Evolutionary conservation across 1,284 basidiomycete genomes (phyloP), one percentile per base, ranked within the genome.

Genomic region (Sphaerobolus stellatus): DNA sequence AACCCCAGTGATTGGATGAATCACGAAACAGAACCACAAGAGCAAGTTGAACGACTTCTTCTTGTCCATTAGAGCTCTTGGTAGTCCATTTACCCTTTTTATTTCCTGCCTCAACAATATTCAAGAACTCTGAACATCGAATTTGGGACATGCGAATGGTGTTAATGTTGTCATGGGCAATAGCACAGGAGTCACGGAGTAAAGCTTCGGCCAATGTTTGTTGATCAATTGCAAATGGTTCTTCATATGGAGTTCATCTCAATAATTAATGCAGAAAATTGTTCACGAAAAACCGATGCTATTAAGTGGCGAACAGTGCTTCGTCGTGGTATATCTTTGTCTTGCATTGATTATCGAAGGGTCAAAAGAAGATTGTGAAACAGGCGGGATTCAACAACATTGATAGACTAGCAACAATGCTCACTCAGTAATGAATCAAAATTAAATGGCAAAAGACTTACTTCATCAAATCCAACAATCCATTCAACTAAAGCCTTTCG

Each of bases 401-500:
- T 43, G n/a, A 43, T 43, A 7, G 40, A 43, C 40, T 43, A 43
- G 18, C 6, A 43, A 18, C 18, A 18, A 43, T 43, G 7, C 6
- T 43, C 7, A 43, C 25, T 43, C n/a, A n/a, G 7, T 43, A 11
- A 18, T 11, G 18, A 36, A 36, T 36, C 11, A 36, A 43, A 43
- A 18, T 43, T 43, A 18, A 6, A n/a, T n/a, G n/a, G n/a, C n/a
- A n/a, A n/a, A 18, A 18, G 13, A 43, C 40, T 20, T 43, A 43
- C 40, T 24, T 43, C 40, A 18, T 43, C 40, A 43, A 8, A 43
- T 18, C 40, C 40, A 43, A 43, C 40, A 7, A 43, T 43, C 40
- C 40, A 43, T 43, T 43, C 40, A 43, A 43, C n/a, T 43, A 43
- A 43, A n/a, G 25, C 7, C n/a, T 43, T 43, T 18, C n/a, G 18